phyloP scores from a whole-genome alignment of 345 rosid species.

The Salix dunnii region DNA sequence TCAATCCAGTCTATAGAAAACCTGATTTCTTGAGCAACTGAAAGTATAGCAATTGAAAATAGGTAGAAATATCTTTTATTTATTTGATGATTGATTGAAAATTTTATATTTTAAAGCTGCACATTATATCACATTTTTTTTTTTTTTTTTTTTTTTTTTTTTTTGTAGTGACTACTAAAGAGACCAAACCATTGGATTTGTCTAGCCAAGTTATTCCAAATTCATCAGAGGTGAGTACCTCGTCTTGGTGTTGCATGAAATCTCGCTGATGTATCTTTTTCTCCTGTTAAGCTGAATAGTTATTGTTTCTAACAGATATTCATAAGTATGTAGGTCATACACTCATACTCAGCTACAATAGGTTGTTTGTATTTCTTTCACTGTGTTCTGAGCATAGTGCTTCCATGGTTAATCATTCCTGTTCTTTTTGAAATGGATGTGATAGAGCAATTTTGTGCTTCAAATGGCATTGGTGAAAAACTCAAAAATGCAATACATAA shows the following conservation, averaged over 20 bases:
- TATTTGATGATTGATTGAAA: background rate
- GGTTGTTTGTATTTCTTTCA: background rate
- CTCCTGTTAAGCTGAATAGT: background rate
- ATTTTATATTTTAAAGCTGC: background rate
- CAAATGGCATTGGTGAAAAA: background rate
- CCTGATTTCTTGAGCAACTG: background rate
- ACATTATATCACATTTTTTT: background rate
- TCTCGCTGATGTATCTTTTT: background rate
- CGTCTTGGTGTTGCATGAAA: background rate
- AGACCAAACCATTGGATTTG: slow-evolving; percentile 34
- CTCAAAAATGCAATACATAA: no score
- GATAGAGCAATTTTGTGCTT: background rate
- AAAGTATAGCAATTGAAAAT: background rate
- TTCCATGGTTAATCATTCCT: background rate
- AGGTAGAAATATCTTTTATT: background rate
- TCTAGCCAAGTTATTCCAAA: slow-evolving; percentile 52
- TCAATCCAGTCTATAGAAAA: background rate
- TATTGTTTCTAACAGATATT: background rate
- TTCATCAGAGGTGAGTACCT: slow-evolving; percentile 48
- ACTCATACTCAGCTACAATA: background rate
- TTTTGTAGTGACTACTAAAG: slow-evolving; percentile 32
- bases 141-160: slow-evolving; percentile 7
- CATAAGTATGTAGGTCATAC: background rate
- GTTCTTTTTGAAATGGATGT: background rate
- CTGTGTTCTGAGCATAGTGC: background rate